Base-by-base conservation (phyloP, 345 rosid genomes). In the Alliaria petiolata region DNA sequence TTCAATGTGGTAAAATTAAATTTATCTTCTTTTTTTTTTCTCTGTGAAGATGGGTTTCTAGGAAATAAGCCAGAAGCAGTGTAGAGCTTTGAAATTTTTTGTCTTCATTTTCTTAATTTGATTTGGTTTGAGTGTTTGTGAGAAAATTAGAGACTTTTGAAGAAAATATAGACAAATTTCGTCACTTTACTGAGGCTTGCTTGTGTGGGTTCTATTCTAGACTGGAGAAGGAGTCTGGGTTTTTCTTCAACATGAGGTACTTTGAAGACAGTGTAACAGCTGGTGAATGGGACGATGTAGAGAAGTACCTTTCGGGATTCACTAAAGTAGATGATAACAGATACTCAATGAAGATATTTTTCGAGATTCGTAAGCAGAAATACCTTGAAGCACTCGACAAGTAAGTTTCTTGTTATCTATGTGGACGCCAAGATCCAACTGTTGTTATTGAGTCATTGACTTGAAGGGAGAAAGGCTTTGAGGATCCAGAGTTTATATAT, bases 261-360 rank as follows among this genome's bases (percentile, higher is more conserved):
- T 82, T 82, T 65, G 82, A 82, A 63, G 82, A 82, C 12, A 62
- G 76, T 68, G 77, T 82, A 30, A 76, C 79, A 54, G 81, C 79
- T 72, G 85, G 85, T 16, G 85, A 82, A 62, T 82, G 85, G 85
- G 82, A 82, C 5, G 82, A 82, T 65, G 81, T 82, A 0, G 85
- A 82, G 81, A 82, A 82, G 80, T 81, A 81, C 43, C 73, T 81
- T 11, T 68, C 82, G 59, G 82, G 85, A 6, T 81, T 75, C 69
- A 81, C 84, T 44, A 81, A 78, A 57, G 76, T 76, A 9, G 84
- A 81, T 72, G 84, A 81, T 65, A 81, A 81, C 65, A 38, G 81
- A 60, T 78, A 81, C 68, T 81, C 84, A 0, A 78, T 78, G 84
- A 81, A 78, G 16, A 81, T 81, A 34, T 81, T 81, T 36, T 81